These are phyloP conservation scores for Ustilago shanxiensis DNA, from an alignment of 1,284 basidiomycete species.

Conservation along the genomic window DNA sequence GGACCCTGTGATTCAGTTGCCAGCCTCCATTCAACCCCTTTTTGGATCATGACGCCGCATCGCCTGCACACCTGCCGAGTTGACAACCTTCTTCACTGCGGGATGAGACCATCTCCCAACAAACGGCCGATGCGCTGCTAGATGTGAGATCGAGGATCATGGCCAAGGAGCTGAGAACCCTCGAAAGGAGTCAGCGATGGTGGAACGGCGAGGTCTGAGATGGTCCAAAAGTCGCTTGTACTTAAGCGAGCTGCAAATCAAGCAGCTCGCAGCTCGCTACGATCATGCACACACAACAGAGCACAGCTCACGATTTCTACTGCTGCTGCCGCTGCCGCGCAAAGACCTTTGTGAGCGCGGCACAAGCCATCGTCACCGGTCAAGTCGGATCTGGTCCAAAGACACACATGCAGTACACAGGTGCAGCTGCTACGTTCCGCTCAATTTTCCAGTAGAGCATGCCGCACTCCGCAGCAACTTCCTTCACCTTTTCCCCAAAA, in stretches of 20 bases:
- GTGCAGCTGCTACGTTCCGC: not conserved
- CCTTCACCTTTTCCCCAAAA: not conserved
- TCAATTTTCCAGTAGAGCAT: not conserved
- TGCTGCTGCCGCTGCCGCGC: not conserved
- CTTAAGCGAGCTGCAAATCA: slow-evolving; percentile 17
- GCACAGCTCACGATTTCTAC: not conserved
- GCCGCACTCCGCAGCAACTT: not conserved
- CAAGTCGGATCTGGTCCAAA: not conserved
- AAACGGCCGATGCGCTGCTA: no score
- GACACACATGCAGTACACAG: no score
- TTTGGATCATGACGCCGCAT: no score
- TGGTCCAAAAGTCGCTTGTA: not conserved
- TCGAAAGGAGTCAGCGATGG: no score
- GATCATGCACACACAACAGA: not conserved
- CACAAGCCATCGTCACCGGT: not conserved
- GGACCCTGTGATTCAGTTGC: no score
- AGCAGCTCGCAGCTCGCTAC: slow-evolving; percentile 7
- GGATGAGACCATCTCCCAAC: no score
- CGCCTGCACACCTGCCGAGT: no score
- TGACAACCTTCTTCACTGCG: no score
- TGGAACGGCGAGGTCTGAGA: no score
- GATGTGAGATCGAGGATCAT: no score
- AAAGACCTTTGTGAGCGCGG: not conserved
- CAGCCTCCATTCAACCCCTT: no score
- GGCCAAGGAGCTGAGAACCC: no score